Percentiles rank a stretch among this genome's conserved stretches.
These are phyloP conservation scores for Metrosideros polymorpha DNA, from an alignment of 441 rosid species.

Conservation along the genomic window DNA sequence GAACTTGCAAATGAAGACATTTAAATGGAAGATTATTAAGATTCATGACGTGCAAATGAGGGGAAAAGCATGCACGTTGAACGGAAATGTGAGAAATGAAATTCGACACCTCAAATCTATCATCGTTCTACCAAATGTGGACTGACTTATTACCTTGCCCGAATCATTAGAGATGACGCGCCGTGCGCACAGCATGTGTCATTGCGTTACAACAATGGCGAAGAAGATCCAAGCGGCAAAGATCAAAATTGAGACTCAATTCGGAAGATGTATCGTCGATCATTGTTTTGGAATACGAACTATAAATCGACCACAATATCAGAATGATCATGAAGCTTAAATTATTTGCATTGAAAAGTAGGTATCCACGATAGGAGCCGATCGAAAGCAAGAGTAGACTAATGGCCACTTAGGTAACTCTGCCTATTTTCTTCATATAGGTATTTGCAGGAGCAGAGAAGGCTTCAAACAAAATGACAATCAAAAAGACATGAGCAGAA, in stretches of 20 bases:
- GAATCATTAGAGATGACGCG: neutral
- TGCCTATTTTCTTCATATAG: neutral
- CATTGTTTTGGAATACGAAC: neutral
- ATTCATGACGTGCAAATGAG: neutral
- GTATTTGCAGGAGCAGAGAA: neutral
- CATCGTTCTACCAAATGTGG: neutral
- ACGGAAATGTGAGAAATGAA: too few relatives aligned
- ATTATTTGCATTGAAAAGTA: neutral
- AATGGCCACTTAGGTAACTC: neutral
- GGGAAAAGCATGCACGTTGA: neutral
- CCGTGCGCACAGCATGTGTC: fast-evolving
- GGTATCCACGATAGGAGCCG: neutral
- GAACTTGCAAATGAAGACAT: neutral
- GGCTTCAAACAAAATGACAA: neutral
- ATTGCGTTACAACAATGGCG: neutral
- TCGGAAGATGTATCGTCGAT: neutral
- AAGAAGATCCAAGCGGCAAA: neutral
- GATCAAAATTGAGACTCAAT: too few relatives aligned
- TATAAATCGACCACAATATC: neutral
- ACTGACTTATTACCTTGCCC: neutral
- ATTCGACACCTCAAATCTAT: neutral
- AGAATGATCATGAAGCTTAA: neutral
- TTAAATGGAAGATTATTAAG: neutral
- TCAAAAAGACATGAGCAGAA: neutral
- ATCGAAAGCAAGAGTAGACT: neutral